Conservation (phyloP, 2,329 filamentous ascomycete species). For the Penicillium sp. region DNA sequence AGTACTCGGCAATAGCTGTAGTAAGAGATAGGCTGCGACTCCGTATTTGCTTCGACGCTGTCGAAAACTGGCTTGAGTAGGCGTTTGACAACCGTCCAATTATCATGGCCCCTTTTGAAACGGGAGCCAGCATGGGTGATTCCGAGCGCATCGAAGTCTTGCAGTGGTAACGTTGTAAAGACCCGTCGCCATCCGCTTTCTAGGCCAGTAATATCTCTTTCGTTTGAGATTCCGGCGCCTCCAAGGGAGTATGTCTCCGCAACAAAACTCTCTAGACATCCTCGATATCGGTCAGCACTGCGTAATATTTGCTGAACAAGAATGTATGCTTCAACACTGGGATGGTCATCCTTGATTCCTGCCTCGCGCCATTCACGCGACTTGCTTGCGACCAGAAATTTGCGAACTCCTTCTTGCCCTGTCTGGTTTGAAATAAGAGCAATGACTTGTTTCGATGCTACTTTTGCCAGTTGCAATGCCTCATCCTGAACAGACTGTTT, state of each 20-base stretch:
- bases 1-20: constrained; percentile 60
- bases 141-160: constrained; percentile 58
- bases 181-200: constrained; percentile 50
- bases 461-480: constrained; percentile 37
- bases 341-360: constrained; percentile 53
- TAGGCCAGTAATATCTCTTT: constrained; percentile 34
- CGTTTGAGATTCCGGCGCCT: constrained; percentile 45
- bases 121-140: constrained; percentile 49
- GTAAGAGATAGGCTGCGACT: constrained; percentile 48
- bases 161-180: constrained; percentile 59
- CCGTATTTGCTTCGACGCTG: constrained; percentile 51
- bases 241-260: constrained; percentile 38
- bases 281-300: constrained; percentile 31
- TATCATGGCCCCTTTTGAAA: constrained; percentile 47
- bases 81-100: constrained; percentile 56
- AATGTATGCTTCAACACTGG: constrained; percentile 53
- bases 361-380: constrained; percentile 47
- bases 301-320: constrained; percentile 51
- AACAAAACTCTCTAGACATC: constrained; percentile 51
- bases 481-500: constrained; percentile 28
- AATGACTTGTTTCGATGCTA: constrained; percentile 43
- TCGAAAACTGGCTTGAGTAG: constrained; percentile 55
- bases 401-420: constrained; percentile 44
- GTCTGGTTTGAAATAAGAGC: constrained; percentile 35
- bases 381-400: constrained; percentile 53